Conservation (phyloP, 306 rosid genomes). For the Glycine tomentella region DNA sequence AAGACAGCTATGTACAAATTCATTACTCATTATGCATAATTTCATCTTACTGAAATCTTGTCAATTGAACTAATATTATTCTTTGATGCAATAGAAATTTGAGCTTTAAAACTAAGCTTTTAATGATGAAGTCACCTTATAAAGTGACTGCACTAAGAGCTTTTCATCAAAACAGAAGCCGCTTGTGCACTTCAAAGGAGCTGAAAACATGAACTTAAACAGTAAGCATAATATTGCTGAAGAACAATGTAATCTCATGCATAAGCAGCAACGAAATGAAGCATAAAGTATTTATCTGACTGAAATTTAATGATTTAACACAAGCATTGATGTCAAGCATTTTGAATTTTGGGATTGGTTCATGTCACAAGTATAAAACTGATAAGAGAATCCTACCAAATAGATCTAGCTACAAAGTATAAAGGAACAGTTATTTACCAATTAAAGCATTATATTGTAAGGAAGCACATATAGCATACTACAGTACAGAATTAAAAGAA, state of each 20-base stretch:
- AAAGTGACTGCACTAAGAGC: slow-evolving; percentile 79
- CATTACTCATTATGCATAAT: not conserved
- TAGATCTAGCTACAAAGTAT: not conserved
- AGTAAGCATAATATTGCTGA: slow-evolving; percentile 31
- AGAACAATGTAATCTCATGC: not conserved
- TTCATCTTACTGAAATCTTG: slow-evolving; percentile 11
- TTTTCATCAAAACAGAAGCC: slow-evolving; percentile 89
- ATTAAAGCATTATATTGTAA: not conserved
- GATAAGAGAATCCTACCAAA: no score
- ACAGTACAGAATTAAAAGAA: not conserved
- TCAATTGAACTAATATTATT: slow-evolving; percentile 3
- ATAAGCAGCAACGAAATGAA: not conserved
- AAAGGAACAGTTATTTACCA: not conserved
- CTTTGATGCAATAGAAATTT: slow-evolving; percentile 17
- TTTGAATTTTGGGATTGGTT: not conserved
- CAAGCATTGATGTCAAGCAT: not conserved
- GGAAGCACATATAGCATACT: not conserved
- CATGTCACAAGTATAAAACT: not conserved
- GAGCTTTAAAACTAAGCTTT: slow-evolving; percentile 12
- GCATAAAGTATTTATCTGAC: not conserved
- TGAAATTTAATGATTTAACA: not conserved
- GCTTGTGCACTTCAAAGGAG: slow-evolving; percentile 59
- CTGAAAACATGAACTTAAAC: slow-evolving; percentile 54
- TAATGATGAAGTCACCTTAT: slow-evolving; percentile 67
- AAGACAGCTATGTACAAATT: slow-evolving; percentile 12